A percentile compares a stretch with the other conserved stretches of the same genome.
Evolutionary conservation across 2,329 filamentous ascomycete species (phyloP).

Genomic region (Diatrype stigma): DNA sequence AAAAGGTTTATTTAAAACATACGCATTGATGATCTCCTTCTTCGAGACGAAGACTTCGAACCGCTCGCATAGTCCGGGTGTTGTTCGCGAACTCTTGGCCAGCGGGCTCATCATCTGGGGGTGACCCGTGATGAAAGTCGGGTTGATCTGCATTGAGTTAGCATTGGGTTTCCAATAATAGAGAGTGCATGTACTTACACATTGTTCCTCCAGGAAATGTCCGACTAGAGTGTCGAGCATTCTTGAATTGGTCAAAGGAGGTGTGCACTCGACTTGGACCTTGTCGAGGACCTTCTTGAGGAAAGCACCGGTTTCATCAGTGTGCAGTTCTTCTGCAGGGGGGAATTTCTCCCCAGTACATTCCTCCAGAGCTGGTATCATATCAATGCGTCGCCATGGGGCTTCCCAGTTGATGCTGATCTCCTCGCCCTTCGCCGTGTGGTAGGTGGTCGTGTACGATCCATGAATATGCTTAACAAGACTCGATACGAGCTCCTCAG

Average conservation of each 20-base stretch:
- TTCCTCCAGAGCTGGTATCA: constrained; percentile 91
- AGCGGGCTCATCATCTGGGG: constrained; percentile 77
- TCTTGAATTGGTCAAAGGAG: constrained; percentile 86
- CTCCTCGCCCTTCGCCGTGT: constrained; percentile 78
- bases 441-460: constrained; percentile 78
- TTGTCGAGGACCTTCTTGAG: constrained; percentile 60
- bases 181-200: background rate
- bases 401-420: constrained; percentile 95
- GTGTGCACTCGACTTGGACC: constrained; percentile 54
- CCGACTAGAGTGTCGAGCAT: constrained; percentile 95
- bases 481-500: constrained; percentile 86
- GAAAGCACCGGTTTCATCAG: constrained; percentile 72
- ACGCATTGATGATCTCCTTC: constrained; percentile 93
- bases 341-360: constrained; percentile 92
- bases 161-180: background rate
- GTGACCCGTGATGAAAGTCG: constrained; percentile 87
- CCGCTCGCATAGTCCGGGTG: constrained; percentile 84
- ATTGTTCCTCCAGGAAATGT: constrained; percentile 85
- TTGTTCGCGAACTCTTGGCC: constrained; percentile 86
- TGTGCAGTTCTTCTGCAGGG: constrained; percentile 82
- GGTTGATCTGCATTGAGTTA: constrained; percentile 56
- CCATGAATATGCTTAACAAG: constrained; percentile 88
- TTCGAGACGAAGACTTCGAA: constrained; percentile 97
- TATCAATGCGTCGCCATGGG: constrained; percentile 90
- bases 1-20: constrained; percentile 8